Conservation (phyloP, 2,329 filamentous ascomycete species). For the Aspergillus aculeatinus region DNA sequence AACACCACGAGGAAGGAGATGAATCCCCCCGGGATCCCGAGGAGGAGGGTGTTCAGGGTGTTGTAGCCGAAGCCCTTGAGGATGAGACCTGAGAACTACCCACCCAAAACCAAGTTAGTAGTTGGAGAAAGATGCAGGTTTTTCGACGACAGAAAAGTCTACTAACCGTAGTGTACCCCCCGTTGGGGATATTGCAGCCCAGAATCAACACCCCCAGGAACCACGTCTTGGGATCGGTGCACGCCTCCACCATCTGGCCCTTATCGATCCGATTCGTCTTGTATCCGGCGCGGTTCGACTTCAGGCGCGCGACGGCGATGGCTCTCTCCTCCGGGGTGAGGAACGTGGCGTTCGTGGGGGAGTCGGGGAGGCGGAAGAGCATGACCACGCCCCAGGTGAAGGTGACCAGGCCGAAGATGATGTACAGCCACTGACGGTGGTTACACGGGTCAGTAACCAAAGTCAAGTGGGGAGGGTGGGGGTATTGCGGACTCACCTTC, state of each 20-base stretch:
- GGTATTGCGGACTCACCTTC: constrained; percentile 18
- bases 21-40: constrained; percentile 46
- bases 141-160: constrained; percentile 2
- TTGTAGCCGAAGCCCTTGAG: constrained; percentile 37
- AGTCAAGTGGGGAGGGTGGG: too few relatives aligned
- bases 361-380: constrained; percentile 26
- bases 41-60: constrained; percentile 41
- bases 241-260: constrained; percentile 32
- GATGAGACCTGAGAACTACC: constrained; percentile 34
- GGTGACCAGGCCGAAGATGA: constrained; percentile 29
- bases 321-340: constrained; percentile 23
- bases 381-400: constrained; percentile 25
- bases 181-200: constrained; percentile 38
- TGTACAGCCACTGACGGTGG: constrained; percentile 22
- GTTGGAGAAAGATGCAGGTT: not conserved
- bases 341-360: constrained; percentile 22
- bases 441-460: too few relatives aligned
- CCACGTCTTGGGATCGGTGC: constrained; percentile 31
- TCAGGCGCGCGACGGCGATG: constrained; percentile 24
- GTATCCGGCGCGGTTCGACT: constrained; percentile 25
- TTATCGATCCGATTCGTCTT: constrained; percentile 45
- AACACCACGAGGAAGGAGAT: constrained; percentile 10
- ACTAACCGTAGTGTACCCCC: constrained; percentile 26
- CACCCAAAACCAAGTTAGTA: constrained; percentile 4
- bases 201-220: constrained; percentile 31